A percentile compares a stretch with the other conserved stretches of the same genome.
Evolutionary conservation across 768 basidiomycete species (phyloP).

Genomic region (Boletus insuetus): DNA sequence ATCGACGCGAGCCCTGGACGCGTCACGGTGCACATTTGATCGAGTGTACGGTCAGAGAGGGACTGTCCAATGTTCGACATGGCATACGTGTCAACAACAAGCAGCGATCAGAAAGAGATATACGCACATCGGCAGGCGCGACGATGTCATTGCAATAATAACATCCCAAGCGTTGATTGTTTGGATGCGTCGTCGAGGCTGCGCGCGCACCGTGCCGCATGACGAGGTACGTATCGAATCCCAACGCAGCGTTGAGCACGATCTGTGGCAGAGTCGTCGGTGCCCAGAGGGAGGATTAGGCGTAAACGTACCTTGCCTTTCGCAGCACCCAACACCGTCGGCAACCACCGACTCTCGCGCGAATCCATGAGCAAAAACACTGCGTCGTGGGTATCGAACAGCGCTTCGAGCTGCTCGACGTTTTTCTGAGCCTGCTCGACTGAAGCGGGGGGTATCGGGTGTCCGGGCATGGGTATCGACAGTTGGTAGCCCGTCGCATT

Average conservation of each 20-base stretch:
- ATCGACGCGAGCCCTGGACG: slow-evolving; percentile 92
- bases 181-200: slow-evolving; percentile 10
- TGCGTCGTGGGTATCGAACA: slow-evolving; percentile 85
- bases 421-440: slow-evolving; percentile 62
- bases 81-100: no score
- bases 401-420: slow-evolving; percentile 66
- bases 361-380: slow-evolving; percentile 97
- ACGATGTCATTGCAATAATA: slow-evolving; percentile 99
- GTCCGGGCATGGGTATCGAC: slow-evolving; percentile 96
- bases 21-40: slow-evolving; percentile 99
- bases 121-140: slow-evolving; percentile 85
- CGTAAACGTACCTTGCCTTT: slow-evolving; percentile 70
- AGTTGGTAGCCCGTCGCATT: slow-evolving; percentile 77
- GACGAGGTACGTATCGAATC: slow-evolving; percentile 94
- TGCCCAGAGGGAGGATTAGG: neutral
- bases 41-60: slow-evolving; percentile 85
- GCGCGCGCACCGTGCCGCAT: slow-evolving; percentile 89
- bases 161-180: slow-evolving; percentile 66
- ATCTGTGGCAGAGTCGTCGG: slow-evolving; percentile 49
- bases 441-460: slow-evolving; percentile 70
- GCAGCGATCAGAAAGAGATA: neutral
- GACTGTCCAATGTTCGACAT: slow-evolving; percentile 36
- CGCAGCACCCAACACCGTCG: slow-evolving; percentile 80
- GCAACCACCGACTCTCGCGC: slow-evolving; percentile 95
- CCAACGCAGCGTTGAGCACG: slow-evolving; percentile 90